phyloP scores from a whole-genome alignment of 306 rosid genomes.

The Trifolium repens region DNA sequence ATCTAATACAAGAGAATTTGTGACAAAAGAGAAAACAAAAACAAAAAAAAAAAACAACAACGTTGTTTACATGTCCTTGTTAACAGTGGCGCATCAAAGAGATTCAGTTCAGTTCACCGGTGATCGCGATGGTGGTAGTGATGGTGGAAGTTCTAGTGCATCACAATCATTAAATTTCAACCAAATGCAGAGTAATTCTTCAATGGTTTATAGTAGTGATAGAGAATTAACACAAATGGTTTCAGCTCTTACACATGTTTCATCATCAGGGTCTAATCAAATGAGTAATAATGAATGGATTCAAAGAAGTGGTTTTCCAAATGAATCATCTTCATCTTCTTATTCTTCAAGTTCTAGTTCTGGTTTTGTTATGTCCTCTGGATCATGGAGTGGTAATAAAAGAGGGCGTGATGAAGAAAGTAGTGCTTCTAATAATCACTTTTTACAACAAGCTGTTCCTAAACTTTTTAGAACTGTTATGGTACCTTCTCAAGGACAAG shows the following conservation, averaged over 20 bases:
- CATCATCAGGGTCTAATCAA: slow-evolving; percentile 65
- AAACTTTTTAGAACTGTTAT: slow-evolving; percentile 43
- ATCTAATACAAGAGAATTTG: not conserved
- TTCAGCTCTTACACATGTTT: slow-evolving; percentile 66
- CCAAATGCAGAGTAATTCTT: slow-evolving; percentile 1
- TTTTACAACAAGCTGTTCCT: slow-evolving; percentile 28
- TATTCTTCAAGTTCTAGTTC: slow-evolving; percentile 37
- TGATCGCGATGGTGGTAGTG: not conserved
- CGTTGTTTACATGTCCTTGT: slow-evolving; percentile 46
- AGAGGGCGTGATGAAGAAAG: slow-evolving; percentile 69
- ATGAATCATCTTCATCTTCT: slow-evolving; percentile 32
- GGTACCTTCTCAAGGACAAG: slow-evolving; percentile 40
- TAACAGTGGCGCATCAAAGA: slow-evolving; percentile 58
- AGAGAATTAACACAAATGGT: slow-evolving; percentile 69
- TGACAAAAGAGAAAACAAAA: not conserved
- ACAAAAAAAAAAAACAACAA: not conserved
- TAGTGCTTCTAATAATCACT: slow-evolving; percentile 29
- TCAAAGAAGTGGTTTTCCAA: slow-evolving; percentile 25
- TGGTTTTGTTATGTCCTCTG: not conserved
- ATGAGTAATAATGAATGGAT: slow-evolving; percentile 42
- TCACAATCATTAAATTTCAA: not conserved
- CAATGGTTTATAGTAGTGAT: slow-evolving; percentile 26
- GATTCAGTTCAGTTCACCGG: slow-evolving; percentile 40
- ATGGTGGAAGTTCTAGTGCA: not conserved
- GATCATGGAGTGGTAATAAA: slow-evolving; percentile 61